Evolutionary conservation across 352 stramenopile genomes (phyloP), one percentile per base, ranked within the genome.

Genomic region (Globisporangium parvum): DNA sequence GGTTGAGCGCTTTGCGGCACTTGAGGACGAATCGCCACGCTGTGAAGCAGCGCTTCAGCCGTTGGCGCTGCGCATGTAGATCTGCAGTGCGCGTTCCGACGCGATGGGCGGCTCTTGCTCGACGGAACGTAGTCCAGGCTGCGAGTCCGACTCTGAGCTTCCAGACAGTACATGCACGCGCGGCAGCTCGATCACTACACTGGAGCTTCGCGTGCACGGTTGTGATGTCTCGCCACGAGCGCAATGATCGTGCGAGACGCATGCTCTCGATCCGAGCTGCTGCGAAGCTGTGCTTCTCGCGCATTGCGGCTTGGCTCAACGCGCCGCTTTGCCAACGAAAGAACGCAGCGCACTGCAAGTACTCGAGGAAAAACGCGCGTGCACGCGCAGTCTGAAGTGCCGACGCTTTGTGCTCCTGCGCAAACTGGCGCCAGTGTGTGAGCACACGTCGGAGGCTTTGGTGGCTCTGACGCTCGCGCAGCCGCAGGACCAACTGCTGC

Each of bases 321-420:
- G 20, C 15, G 24, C 47, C 45, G 20, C 63, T 53, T 48, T 75
- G 67, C 70, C 70, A 78, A 1, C 53, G 26, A 53, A 62, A 70
- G 40, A 78, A 67, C 6, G 50, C 33, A 5, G 70, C 24, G 14
- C 54, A 72, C 21, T 64, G 20, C 0, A 76, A 45, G 47, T 67
- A 76, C 26, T 72, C 59, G 18, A 50, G 51, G 35, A 65, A 71
- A 26, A 76, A 78, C 3, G 24, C 61, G 0, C 49, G 42, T 11
- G 70, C 70, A 15, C 47, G 59, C 15, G 37, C 37, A 2, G 48
- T 24, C 18, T 67, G 60, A n/a, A 2, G 20, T 15, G 2, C 20
- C 2, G 8, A 23, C 4, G 39, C 31, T 17, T 24, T 37, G 10
- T 23, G 45, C 6, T 47, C 37, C 18, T 51, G 23, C 2, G 20